phyloP scores from a whole-genome alignment of 495 filamentous ascomycete genomes.

The Podospora comata region DNA sequence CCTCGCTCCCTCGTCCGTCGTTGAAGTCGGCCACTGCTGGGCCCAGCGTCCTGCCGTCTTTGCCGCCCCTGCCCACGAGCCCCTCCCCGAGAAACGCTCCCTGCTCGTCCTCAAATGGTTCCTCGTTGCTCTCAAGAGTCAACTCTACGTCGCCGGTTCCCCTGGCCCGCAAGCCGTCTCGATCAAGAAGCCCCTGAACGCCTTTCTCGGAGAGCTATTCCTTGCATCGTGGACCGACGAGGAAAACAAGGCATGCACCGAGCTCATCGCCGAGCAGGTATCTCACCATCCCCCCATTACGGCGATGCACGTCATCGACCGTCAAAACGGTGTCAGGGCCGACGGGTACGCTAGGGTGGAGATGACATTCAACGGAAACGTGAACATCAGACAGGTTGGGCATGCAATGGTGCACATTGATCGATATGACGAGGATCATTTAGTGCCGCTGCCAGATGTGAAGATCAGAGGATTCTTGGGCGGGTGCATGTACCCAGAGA shows the following conservation, averaged over 20 bases:
- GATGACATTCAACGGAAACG: slow-evolving; percentile 73
- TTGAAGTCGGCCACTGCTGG: slow-evolving; percentile 87
- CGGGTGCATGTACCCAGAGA: slow-evolving; percentile 45
- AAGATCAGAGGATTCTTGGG: slow-evolving; percentile 43
- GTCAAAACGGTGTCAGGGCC: slow-evolving; percentile 68
- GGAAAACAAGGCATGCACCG: slow-evolving; percentile 67
- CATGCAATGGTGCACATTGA: slow-evolving; percentile 59
- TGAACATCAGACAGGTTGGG: slow-evolving; percentile 79
- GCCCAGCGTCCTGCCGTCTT: slow-evolving; percentile 77
- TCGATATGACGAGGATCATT: slow-evolving; percentile 47
- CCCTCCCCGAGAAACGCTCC: slow-evolving; percentile 65
- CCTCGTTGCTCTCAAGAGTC: slow-evolving; percentile 73
- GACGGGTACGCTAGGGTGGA: slow-evolving; percentile 88
- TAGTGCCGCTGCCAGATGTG: slow-evolving; percentile 47
- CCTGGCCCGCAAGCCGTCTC: slow-evolving; percentile 14
- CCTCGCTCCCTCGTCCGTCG: slow-evolving; percentile 72
- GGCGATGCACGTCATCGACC: slow-evolving; percentile 75
- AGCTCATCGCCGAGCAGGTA: slow-evolving; percentile 51
- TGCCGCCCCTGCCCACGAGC: slow-evolving; percentile 71
- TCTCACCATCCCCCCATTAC: slow-evolving; percentile 87
- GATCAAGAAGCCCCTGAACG: slow-evolving; percentile 43
- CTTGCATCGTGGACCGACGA: slow-evolving; percentile 70
- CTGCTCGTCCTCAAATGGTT: slow-evolving; percentile 82
- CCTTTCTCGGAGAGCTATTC: slow-evolving; percentile 44
- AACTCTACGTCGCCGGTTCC: slow-evolving; percentile 52